These are phyloP conservation scores for Hymenoscyphus repandus DNA, from an alignment of 2,329 filamentous ascomycete species.

Conservation along the genomic window DNA sequence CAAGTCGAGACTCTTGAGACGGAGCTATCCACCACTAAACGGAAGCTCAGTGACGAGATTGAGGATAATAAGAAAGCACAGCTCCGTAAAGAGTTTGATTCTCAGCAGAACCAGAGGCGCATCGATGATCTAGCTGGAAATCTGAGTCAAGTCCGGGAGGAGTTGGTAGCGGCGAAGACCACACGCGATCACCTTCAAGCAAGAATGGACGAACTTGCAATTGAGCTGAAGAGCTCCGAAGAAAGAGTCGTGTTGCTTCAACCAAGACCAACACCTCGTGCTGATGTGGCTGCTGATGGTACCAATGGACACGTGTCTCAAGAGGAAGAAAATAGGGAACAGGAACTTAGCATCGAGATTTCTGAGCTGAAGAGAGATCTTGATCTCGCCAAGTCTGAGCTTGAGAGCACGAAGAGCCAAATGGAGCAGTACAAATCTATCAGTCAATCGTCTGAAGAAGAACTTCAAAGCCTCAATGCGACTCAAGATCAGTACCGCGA, in stretches of 20 bases:
- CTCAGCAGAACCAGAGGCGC: conserved; percentile 79
- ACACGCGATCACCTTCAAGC: conserved; percentile 83
- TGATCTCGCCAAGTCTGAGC: conserved; percentile 71
- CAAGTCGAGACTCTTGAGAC: conserved; percentile 74
- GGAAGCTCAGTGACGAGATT: conserved; percentile 74
- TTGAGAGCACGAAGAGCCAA: conserved; percentile 76
- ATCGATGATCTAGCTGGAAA: conserved; percentile 87
- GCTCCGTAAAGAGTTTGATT: conserved; percentile 83
- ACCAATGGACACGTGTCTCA: conserved; percentile 42
- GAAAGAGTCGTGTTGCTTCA: conserved; percentile 80
- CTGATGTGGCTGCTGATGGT: conserved; percentile 39
- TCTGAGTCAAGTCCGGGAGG: conserved; percentile 76
- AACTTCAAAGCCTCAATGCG: conserved; percentile 70
- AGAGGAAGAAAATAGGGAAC: conserved; percentile 59
- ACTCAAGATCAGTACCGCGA: conserved; percentile 84
- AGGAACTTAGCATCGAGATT: conserved; percentile 78
- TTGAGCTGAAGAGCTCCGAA: conserved; percentile 83
- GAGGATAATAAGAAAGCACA: conserved; percentile 81
- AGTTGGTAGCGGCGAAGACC: conserved; percentile 80
- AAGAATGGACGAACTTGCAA: conserved; percentile 80
- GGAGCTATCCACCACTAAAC: conserved; percentile 73
- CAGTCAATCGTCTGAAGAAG: conserved; percentile 81
- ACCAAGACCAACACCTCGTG: conserved; percentile 65
- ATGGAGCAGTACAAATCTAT: conserved; percentile 85
- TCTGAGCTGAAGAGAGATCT: conserved; percentile 84